Evolutionary conservation across 2,329 filamentous ascomycete genomes (phyloP).

Genomic region (Colletotrichum australisinense): DNA sequence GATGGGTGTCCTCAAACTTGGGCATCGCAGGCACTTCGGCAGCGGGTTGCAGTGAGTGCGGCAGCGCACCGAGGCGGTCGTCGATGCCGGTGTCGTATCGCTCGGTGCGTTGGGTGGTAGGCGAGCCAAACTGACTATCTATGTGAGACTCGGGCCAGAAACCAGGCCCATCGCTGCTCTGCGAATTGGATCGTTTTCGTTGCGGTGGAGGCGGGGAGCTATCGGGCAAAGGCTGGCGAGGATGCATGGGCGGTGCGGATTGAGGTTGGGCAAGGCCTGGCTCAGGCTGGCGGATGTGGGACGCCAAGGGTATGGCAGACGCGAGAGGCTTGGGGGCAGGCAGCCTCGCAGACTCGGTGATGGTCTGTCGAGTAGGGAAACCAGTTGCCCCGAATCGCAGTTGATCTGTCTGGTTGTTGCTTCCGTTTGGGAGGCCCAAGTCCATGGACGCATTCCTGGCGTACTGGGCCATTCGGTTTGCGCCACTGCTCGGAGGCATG

Average conservation of each 20-base stretch:
- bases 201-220: conserved; percentile 37
- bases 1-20: conserved; percentile 4
- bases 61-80: conserved; percentile 24
- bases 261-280: conserved; percentile 37
- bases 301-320: conserved; percentile 42
- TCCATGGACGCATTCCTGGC: conserved; percentile 31
- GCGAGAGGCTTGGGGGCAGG: conserved; percentile 44
- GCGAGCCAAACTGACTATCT: conserved; percentile 33
- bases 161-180: conserved; percentile 42
- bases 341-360: conserved; percentile 48
- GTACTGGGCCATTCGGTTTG: conserved; percentile 33
- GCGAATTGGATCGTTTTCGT: conserved; percentile 39
- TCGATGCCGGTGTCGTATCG: conserved; percentile 24
- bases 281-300: conserved; percentile 41
- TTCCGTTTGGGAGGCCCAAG: neutral
- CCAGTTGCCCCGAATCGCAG: conserved; percentile 1
- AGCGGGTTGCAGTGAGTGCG: neutral
- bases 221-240: conserved; percentile 36
- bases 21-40: neutral
- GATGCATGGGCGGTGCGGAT: conserved; percentile 33
- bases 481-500: conserved; percentile 32
- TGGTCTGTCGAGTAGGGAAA: conserved; percentile 41
- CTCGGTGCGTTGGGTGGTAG: conserved; percentile 28
- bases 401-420: neutral
- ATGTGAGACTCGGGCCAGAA: conserved; percentile 34